Conservation (phyloP, 495 filamentous ascomycete species). For the Penicillium canescens region DNA sequence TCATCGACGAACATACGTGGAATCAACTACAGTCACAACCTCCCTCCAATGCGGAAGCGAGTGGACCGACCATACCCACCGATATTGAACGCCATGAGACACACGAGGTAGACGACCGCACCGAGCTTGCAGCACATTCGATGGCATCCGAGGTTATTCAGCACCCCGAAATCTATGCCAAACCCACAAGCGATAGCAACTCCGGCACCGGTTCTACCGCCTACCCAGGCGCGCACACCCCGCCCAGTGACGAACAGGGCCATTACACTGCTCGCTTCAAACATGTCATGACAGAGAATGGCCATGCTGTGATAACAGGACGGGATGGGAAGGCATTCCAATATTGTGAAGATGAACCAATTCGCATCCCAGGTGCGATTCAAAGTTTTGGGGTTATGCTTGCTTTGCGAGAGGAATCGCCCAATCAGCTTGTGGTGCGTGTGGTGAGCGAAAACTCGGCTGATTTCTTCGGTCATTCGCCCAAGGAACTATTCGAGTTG, state of each 20-base stretch:
- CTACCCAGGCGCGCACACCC: background rate
- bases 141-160: slow-evolving; percentile 20
- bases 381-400: slow-evolving; percentile 82
- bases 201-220: slow-evolving; percentile 4
- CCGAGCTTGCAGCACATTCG: slow-evolving; percentile 23
- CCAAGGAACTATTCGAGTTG: slow-evolving; percentile 73
- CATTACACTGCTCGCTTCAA: slow-evolving; percentile 73
- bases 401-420: slow-evolving; percentile 70
- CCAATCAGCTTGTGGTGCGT: slow-evolving; percentile 68
- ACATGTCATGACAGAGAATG: slow-evolving; percentile 75
- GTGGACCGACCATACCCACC: slow-evolving; percentile 13
- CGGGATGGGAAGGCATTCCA: slow-evolving; percentile 68
- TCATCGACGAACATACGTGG: slow-evolving; percentile 37
- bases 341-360: slow-evolving; percentile 91
- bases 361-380: slow-evolving; percentile 87
- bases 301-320: slow-evolving; percentile 85
- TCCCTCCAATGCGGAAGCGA: background rate
- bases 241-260: slow-evolving; percentile 29
- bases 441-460: slow-evolving; percentile 87
- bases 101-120: slow-evolving; percentile 11
- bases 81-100: slow-evolving; percentile 13
- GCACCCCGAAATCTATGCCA: slow-evolving; percentile 23
- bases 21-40: slow-evolving; percentile 18
- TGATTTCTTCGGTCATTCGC: slow-evolving; percentile 74
- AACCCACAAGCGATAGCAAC: slow-evolving; percentile 8